Percentiles rank a stretch among this genome's conserved stretches.
Conservation (phyloP, 2,329 filamentous ascomycete species). For the Fusarium sp. region DNA sequence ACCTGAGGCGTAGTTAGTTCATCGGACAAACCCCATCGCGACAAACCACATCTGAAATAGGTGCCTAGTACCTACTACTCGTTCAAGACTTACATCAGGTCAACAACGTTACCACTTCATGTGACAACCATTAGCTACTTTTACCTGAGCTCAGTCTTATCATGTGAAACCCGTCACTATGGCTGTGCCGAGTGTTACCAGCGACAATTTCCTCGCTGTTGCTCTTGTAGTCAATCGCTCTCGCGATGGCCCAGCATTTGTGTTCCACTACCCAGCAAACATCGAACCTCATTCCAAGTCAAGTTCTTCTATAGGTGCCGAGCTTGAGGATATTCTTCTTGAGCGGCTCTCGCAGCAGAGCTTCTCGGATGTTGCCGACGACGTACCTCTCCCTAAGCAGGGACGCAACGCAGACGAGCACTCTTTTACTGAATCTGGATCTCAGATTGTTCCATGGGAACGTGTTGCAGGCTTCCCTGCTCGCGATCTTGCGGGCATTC, state of each 20-base stretch:
- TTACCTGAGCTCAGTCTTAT: background rate
- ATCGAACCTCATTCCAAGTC: constrained; percentile 51
- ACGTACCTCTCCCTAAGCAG: constrained; percentile 54
- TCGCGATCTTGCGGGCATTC: constrained; percentile 80
- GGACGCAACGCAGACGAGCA: constrained; percentile 64
- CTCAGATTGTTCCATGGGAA: constrained; percentile 73
- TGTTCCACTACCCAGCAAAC: constrained; percentile 86
- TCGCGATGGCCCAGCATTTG: constrained; percentile 79
- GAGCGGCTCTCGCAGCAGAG: constrained; percentile 55
- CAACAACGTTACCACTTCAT: background rate
- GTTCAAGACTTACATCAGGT: background rate
- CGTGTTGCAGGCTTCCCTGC: constrained; percentile 76
- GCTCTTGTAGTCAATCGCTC: constrained; percentile 78
- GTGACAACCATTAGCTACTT: background rate
- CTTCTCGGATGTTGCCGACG: constrained; percentile 47
- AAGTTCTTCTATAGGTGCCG: constrained; percentile 44
- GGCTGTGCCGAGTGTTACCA: constrained; percentile 60
- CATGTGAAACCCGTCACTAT: constrained; percentile 36
- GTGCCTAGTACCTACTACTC: background rate
- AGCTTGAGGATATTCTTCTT: constrained; percentile 61
- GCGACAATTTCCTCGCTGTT: constrained; percentile 71
- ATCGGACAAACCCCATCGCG: constrained; percentile 14
- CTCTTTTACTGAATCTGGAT: constrained; percentile 62
- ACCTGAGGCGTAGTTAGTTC: constrained; percentile 4
- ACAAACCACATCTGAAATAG: constrained; percentile 8